Conservation (phyloP, 2,329 filamentous ascomycete genomes). For the Colletotrichum agaves region DNA sequence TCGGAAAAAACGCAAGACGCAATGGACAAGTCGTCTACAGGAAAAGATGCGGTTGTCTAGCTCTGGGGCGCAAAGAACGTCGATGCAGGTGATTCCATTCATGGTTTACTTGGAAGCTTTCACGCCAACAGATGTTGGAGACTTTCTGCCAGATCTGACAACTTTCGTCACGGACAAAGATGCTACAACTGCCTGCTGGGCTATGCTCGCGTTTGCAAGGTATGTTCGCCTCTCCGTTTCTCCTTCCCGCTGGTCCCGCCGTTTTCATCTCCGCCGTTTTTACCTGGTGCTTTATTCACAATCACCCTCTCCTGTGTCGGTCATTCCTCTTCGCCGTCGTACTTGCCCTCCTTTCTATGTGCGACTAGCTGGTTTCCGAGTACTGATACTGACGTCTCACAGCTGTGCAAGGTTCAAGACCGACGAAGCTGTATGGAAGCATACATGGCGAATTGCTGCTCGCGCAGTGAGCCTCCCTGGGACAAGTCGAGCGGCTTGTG, state of each 20-base stretch:
- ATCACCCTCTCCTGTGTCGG: neutral
- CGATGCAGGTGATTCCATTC: slow-evolving; percentile 69
- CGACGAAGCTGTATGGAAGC: slow-evolving; percentile 66
- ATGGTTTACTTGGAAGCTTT: slow-evolving; percentile 60
- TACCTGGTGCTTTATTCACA: neutral
- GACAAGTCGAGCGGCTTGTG: slow-evolving; percentile 81
- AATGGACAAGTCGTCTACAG: slow-evolving; percentile 57
- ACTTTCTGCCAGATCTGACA: slow-evolving; percentile 68
- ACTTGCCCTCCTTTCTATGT: neutral
- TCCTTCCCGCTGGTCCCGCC: neutral
- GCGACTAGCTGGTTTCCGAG: neutral
- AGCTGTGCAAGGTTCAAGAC: slow-evolving; percentile 46
- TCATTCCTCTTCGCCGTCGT: slow-evolving; percentile 4
- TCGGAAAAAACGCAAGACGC: slow-evolving; percentile 62
- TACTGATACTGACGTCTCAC: slow-evolving; percentile 39
- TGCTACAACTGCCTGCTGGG: slow-evolving; percentile 76
- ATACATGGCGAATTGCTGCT: slow-evolving; percentile 79
- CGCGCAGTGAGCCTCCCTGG: slow-evolving; percentile 76
- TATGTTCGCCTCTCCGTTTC: slow-evolving; percentile 52
- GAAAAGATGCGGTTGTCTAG: slow-evolving; percentile 60
- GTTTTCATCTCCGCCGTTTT: neutral
- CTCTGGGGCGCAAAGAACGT: slow-evolving; percentile 57
- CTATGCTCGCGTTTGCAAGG: slow-evolving; percentile 84
- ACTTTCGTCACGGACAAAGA: slow-evolving; percentile 76
- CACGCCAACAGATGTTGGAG: slow-evolving; percentile 61